A percentile compares a stretch with the other conserved stretches of the same genome.
Conservation (phyloP, 768 basidiomycete genomes). For the Cubamyces sp. region DNA sequence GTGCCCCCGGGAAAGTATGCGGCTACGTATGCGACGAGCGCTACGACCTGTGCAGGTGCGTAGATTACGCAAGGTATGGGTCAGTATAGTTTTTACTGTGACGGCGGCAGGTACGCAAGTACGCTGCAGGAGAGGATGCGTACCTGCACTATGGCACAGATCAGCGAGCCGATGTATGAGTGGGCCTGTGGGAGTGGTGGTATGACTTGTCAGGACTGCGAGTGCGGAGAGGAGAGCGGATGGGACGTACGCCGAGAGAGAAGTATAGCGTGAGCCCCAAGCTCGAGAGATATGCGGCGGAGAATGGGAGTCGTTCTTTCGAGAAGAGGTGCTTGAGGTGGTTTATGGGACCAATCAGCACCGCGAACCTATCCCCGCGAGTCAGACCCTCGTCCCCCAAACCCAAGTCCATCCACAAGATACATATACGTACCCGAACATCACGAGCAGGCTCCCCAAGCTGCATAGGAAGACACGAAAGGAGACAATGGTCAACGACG, state of each 20-base stretch:
- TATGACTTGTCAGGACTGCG: neutral
- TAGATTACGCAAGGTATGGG: neutral
- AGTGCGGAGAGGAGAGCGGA: slow-evolving; percentile 1
- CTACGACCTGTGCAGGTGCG: slow-evolving; percentile 56
- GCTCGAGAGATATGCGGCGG: slow-evolving; percentile 79
- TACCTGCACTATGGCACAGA: slow-evolving; percentile 82
- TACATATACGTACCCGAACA: slow-evolving; percentile 75
- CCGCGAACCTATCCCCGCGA: slow-evolving; percentile 62
- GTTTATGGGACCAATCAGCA: slow-evolving; percentile 89
- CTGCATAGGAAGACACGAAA: slow-evolving; percentile 41
- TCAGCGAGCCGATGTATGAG: slow-evolving; percentile 84
- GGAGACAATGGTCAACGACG: neutral
- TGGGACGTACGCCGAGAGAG: slow-evolving; percentile 74
- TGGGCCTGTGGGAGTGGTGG: slow-evolving; percentile 53
- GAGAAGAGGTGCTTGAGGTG: slow-evolving; percentile 89
- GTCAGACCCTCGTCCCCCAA: neutral
- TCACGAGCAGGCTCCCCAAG: slow-evolving; percentile 89
- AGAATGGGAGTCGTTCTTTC: slow-evolving; percentile 84
- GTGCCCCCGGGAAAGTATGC: slow-evolving; percentile 95
- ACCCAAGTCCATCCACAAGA: neutral
- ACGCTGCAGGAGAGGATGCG: slow-evolving; percentile 22
- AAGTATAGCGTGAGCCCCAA: slow-evolving; percentile 90
- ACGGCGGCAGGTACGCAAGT: neutral
- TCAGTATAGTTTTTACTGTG: too few relatives aligned
- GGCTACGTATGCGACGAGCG: slow-evolving; percentile 86